Evolutionary conservation across 768 basidiomycete species (phyloP).

Genomic region (Stropharia rugosoannulata): DNA sequence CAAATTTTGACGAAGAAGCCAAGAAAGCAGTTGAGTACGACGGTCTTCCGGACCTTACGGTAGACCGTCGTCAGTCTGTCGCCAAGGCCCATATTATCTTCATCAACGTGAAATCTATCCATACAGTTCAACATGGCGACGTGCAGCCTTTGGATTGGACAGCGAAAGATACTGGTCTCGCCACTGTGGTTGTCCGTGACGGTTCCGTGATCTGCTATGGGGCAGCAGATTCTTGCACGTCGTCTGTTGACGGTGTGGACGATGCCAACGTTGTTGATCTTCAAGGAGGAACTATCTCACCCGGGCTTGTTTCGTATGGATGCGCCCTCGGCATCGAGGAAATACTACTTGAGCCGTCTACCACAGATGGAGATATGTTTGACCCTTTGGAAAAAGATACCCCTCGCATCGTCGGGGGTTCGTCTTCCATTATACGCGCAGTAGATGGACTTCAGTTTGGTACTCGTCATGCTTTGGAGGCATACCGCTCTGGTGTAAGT

Average conservation of each 20-base stretch:
- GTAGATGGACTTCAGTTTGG: constrained; percentile 73
- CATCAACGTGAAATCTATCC: constrained; percentile 58
- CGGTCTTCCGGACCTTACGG: constrained; percentile 71
- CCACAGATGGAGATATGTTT: constrained; percentile 62
- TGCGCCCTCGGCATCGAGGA: constrained; percentile 69
- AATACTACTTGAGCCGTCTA: constrained; percentile 66
- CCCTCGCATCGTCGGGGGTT: constrained; percentile 52
- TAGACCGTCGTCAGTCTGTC: constrained; percentile 29
- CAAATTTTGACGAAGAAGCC: constrained; percentile 72
- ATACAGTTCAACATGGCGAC: constrained; percentile 23
- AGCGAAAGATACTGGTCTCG: constrained; percentile 17
- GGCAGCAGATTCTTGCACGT: constrained; percentile 20
- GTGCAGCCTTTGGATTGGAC: constrained; percentile 30
- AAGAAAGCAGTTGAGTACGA: constrained; percentile 59
- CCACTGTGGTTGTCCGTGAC: constrained; percentile 39
- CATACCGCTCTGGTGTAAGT: constrained; percentile 66
- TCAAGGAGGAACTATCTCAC: constrained; percentile 63
- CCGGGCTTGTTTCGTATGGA: constrained; percentile 73
- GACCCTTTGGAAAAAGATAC: constrained; percentile 50
- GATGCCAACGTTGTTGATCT: constrained; percentile 53
- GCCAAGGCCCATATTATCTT: constrained; percentile 52
- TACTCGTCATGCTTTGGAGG: constrained; percentile 70
- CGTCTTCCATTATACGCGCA: constrained; percentile 56
- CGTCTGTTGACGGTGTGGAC: constrained; percentile 10
- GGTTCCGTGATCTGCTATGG: constrained; percentile 56